Conservation (phyloP, 1,284 basidiomycete genomes). For the Irpex lacteus region DNA sequence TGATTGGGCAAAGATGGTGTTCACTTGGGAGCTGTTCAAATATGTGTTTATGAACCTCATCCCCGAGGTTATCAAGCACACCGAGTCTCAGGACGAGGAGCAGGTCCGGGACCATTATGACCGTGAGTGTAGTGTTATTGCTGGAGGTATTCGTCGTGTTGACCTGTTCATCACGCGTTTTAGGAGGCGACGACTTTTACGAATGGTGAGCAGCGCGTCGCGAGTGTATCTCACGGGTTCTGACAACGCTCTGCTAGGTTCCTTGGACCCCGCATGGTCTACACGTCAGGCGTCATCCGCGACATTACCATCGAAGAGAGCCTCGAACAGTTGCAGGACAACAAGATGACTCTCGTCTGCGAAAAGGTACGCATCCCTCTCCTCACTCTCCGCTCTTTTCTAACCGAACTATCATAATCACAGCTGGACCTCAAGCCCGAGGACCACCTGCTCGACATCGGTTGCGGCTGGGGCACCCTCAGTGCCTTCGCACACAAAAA, state of each 20-base stretch:
- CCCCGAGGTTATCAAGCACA: conserved; percentile 93
- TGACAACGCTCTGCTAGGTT: conserved; percentile 51
- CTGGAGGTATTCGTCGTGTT: conserved; percentile 17
- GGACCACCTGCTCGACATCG: conserved; percentile 86
- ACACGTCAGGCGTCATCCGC: conserved; percentile 90
- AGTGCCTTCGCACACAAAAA: conserved; percentile 96
- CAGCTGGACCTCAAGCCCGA: conserved; percentile 78
- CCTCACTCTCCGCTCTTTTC: background rate
- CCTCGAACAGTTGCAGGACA: conserved; percentile 96
- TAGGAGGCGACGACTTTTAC: conserved; percentile 91
- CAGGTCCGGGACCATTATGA: conserved; percentile 98
- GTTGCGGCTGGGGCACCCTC: conserved; percentile 98
- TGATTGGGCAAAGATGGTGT: conserved; percentile 92
- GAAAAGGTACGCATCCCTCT: conserved; percentile 52
- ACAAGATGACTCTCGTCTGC: conserved; percentile 95
- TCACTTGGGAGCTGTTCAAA: conserved; percentile 89
- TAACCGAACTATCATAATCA: background rate
- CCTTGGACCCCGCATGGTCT: conserved; percentile 95
- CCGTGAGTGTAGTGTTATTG: conserved; percentile 47
- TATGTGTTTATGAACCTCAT: conserved; percentile 89
- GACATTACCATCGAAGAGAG: conserved; percentile 79
- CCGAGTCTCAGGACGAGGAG: conserved; percentile 88
- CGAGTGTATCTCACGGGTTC: background rate
- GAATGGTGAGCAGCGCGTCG: conserved; percentile 53
- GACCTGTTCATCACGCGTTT: conserved; percentile 13